These are phyloP conservation scores for Arabidopsis thaliana DNA, from an alignment of 345 rosid genomes.

Conservation along the genomic window DNA sequence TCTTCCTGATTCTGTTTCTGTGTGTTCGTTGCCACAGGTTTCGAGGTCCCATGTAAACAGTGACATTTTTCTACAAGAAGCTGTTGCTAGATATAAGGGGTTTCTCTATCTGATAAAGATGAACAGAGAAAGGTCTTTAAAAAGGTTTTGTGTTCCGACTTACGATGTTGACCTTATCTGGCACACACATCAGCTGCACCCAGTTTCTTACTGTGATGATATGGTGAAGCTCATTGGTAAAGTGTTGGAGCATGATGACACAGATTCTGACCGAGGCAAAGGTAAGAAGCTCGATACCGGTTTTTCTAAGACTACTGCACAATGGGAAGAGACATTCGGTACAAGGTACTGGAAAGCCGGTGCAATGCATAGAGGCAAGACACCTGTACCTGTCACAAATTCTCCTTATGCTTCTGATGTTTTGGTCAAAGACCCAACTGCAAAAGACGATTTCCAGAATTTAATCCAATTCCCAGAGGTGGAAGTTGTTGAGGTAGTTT, in stretches of 20 bases:
- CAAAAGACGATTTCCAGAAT: slow-evolving; percentile 36
- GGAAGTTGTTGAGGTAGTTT: slow-evolving; percentile 74
- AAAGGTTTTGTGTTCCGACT: slow-evolving; percentile 84
- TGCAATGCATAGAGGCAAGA: slow-evolving; percentile 82
- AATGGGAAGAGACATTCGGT: slow-evolving; percentile 89
- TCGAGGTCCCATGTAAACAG: slow-evolving; percentile 66
- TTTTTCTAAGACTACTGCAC: slow-evolving; percentile 78
- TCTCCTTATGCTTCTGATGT: slow-evolving; percentile 51
- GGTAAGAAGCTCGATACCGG: slow-evolving; percentile 90
- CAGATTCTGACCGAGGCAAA: slow-evolving; percentile 84
- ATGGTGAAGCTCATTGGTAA: slow-evolving; percentile 64
- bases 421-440: slow-evolving; percentile 47
- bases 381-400: slow-evolving; percentile 68
- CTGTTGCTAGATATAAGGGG: slow-evolving; percentile 89
- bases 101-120: slow-evolving; percentile 82
- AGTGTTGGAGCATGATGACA: slow-evolving; percentile 91
- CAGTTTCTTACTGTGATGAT: slow-evolving; percentile 73
- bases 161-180: slow-evolving; percentile 96
- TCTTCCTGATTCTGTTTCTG: slow-evolving; percentile 10
- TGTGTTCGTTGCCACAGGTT: slow-evolving; percentile 57
- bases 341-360: slow-evolving; percentile 90
- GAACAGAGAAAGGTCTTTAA: slow-evolving; percentile 70
- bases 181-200: slow-evolving; percentile 97
- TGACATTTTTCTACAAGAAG: slow-evolving; percentile 76
- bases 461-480: slow-evolving; percentile 57